Evolutionary conservation across 768 basidiomycete genomes (phyloP).

Genomic region (Tephrocybe sp.): DNA sequence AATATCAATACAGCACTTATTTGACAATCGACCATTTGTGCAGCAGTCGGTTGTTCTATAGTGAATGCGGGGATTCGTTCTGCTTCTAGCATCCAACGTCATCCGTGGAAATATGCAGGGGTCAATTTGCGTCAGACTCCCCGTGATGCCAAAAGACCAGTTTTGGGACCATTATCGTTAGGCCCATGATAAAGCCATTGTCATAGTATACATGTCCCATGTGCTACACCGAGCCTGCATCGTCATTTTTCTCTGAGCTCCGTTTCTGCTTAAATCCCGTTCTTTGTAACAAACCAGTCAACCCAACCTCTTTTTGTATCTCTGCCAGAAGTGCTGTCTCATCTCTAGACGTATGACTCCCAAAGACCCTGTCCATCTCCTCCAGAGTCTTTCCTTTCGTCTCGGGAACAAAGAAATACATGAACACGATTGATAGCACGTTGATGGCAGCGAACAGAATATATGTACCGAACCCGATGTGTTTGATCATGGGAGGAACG

Average conservation of each 20-base stretch:
- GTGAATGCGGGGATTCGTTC: no score
- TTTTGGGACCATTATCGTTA: no score
- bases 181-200: background rate
- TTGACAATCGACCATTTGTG: no score
- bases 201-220: background rate
- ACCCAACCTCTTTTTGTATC: constrained; percentile 16
- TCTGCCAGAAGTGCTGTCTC: constrained; percentile 14
- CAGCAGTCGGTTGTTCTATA: no score
- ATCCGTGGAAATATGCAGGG: no score
- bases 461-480: constrained; percentile 32
- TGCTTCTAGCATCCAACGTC: no score
- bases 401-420: constrained; percentile 26
- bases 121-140: no score
- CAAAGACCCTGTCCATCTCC: constrained; percentile 23
- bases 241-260: background rate
- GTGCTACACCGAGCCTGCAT: background rate
- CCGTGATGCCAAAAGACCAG: no score
- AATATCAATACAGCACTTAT: no score
- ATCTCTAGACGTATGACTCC: constrained; percentile 14
- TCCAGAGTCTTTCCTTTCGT: constrained; percentile 27
- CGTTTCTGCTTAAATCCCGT: background rate
- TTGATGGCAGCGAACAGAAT: constrained; percentile 26
- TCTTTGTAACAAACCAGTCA: constrained; percentile 5
- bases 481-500: constrained; percentile 32
- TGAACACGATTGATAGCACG: constrained; percentile 23